Base-by-base conservation (phyloP, 306 rosid species). In the Lathyrus sativus region DNA sequence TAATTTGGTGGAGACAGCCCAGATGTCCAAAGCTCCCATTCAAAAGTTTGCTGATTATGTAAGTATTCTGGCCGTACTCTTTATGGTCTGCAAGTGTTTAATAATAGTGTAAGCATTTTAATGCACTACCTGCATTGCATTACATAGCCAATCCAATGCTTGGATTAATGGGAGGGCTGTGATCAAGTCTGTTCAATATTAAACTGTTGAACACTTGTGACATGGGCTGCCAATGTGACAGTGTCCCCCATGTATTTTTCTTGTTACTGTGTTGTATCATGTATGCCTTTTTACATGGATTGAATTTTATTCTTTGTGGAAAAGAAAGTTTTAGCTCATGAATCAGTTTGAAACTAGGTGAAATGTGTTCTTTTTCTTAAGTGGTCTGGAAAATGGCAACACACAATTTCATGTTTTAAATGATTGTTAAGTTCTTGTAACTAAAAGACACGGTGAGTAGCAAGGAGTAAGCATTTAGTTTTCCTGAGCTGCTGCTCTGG, bases 31-130 rank as follows among this genome's bases (percentile, higher is more conserved):
- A 80, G 99, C 99, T 58, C 99, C 97, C 31, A 95, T 95, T 77
- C 99, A 95, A 88, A 95, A 95, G 80, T 95, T 95, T 83, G 99
- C 99, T 56, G 99, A 95, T 76, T 95, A 85, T 82, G 99, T 95
- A 84, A 90, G 99, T 80, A 67, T 76, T 66, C 8, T 76, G 74
- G 58, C 50, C 2, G 8, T 72, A 62, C 67, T 41, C 75, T 51
- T 26, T 48, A 49, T 61, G 60, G 35, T 62, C 17, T 54, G 33
- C 9, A 39, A n/a, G 37, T 53, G 42, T 76, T 56, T 14, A 43
- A 50, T 14, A 28, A 39, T 33, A 0, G 22, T 76, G 68, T 63
- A 63, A 11, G 42, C 68, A 22, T 42, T 63, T 63, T 63, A 22
- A 42, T 42, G 45, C 37, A 6, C 51, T 63, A 37, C 53, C 68